Percentiles rank a stretch among this genome's conserved stretches.
phyloP scores from a whole-genome alignment of 1,284 basidiomycete genomes.

The Sphaerobolus stellatus region DNA sequence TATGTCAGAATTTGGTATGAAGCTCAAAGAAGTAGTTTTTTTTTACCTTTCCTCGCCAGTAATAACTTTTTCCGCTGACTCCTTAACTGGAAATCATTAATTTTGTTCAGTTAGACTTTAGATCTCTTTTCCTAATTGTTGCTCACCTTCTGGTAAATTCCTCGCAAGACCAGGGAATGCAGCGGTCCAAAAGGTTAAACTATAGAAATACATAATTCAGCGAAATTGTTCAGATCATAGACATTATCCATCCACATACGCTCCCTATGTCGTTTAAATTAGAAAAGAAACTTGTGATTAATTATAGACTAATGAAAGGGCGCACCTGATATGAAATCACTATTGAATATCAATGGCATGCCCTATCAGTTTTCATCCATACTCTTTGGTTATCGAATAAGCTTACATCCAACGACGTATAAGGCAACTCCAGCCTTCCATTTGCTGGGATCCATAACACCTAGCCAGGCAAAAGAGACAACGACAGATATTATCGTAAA shows the following conservation, averaged over 20 bases:
- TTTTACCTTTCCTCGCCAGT: slow-evolving; percentile 20
- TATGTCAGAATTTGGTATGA: slow-evolving; percentile 4
- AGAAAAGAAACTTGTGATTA: not conserved
- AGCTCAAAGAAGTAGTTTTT: not conserved
- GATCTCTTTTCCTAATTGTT: slow-evolving; percentile 10
- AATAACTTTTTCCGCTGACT: slow-evolving; percentile 25
- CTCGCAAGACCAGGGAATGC: slow-evolving; percentile 78
- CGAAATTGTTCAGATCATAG: not conserved
- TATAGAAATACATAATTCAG: not conserved
- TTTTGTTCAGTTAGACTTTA: slow-evolving; percentile 16
- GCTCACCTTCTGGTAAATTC: slow-evolving; percentile 67
- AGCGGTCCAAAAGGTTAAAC: slow-evolving; percentile 79
- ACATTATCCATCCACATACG: slow-evolving; percentile 26
- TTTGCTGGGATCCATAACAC: slow-evolving; percentile 59
- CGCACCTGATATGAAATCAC: slow-evolving; percentile 75
- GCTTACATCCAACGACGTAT: slow-evolving; percentile 73
- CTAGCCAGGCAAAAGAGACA: slow-evolving; percentile 77
- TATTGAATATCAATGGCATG: slow-evolving; percentile 28
- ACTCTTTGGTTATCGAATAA: not conserved
- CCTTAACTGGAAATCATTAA: slow-evolving; percentile 27
- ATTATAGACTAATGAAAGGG: not conserved
- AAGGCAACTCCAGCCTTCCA: slow-evolving; percentile 71
- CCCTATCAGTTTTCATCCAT: not conserved
- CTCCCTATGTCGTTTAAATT: slow-evolving; percentile 41
- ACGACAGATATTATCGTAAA: slow-evolving; percentile 69